Base-by-base conservation (phyloP, 345 rosid genomes). In the Lepidium didymum region DNA sequence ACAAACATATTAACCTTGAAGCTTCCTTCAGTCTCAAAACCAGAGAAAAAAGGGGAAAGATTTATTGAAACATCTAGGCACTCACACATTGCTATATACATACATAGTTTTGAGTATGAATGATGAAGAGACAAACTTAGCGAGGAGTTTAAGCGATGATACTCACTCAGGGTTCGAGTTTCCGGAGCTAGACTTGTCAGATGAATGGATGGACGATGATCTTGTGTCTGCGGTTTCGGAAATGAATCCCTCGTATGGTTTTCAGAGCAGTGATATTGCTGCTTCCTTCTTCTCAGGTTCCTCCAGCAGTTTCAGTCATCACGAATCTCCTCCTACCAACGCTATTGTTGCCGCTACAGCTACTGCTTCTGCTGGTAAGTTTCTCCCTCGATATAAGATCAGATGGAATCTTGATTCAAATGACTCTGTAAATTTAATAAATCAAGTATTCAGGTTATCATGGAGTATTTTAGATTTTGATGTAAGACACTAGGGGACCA, bases 151-250 rank as follows among this genome's bases (percentile, higher is more conserved):
- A 45, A 74, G 70, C 47, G 70, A 43, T 69, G 76, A 58, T 3
- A 64, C 70, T 51, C 67, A 56, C 43, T 75, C 74, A 8, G 71
- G 56, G 27, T 85, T 90, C 35, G 89, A 89, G 65, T 42, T 83
- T 15, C 69, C 84, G 1, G 96, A 86, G 11, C 80, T 79, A 53
- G 62, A 79, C 8, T 66, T 54, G 52, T 68, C 84, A 18, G 87
- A 83, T 40, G 87, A 77, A 50, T 90, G 90, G 94, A 18, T 66
- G 10, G 81, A 84, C 34, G 82, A 79, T 8, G 83, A 80, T 41
- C 83, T 79, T 29, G 57, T 77, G 2, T 62, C 78, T 29, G 54
- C 64, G 23, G 52, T 70, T 53, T 69, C 81, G 3, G 84, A 41
- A 62, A 67, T 71, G 75, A 75, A 40, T 69, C 66, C 57, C 5